Evolutionary conservation across 257 asterid species (phyloP), one percentile per base, ranked within the genome.

Genomic region (Nyctanthes arbortristis): DNA sequence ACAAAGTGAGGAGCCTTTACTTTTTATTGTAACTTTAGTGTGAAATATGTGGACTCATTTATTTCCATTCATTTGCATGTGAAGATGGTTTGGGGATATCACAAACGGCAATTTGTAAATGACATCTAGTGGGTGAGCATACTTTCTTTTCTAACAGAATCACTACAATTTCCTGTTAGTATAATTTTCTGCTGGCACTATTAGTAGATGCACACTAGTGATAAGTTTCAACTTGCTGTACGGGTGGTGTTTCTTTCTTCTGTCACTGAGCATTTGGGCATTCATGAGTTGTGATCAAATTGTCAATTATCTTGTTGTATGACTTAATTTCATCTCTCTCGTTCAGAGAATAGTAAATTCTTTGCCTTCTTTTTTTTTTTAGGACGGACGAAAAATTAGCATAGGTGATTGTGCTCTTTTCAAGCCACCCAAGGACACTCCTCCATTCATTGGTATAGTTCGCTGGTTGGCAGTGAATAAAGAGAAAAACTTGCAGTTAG

Each of bases 351-450:
- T 20, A 24, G 30, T 52, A 3, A 52, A 20, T 10, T 52, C 2
- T 52, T 52, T 52, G 14, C 30, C 59, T 52, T 27, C 9, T 5
- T 69, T 62, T 69, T 35, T 74, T 39, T 72, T 79, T 74, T 86
- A 93, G 97, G 96, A 85, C 70, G 91, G 90, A 73, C 94, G 86
- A 61, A 78, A 74, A 54, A 75, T 85, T 60, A 80, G 74, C 43
- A 76, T 90, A 64, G 96, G 96, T 7, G 94, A 90, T 80, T 90
- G 94, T 83, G 93, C 96, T 65, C 93, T 93, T 78, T 88, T 93
- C 73, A 78, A 88, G 71, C 96, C 89, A 31, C 82, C 88, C 55
- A 78, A 85, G 39, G 89, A 79, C 52, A 85, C 95, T 72, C 96
- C 96, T 27, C 96, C 96, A 34, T 84, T 82, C 77, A 81, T 88